Conservation (phyloP, 495 filamentous ascomycete species). For the Talaromyces adpressus region DNA sequence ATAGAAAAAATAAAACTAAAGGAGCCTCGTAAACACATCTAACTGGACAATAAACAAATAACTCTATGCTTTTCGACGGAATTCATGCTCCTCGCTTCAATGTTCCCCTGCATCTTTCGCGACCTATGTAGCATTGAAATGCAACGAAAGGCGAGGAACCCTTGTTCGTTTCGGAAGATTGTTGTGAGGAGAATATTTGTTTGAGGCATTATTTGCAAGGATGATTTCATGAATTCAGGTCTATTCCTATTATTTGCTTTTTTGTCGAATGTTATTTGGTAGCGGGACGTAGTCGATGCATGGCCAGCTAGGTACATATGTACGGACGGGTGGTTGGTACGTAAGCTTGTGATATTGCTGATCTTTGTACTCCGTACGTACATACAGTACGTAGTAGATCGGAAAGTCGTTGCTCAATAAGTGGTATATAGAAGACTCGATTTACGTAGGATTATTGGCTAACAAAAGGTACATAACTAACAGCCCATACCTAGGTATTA, state of each 20-base stretch:
- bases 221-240: background rate
- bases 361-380: background rate
- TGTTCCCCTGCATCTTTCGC: background rate
- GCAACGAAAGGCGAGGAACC: background rate
- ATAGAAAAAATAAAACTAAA: background rate
- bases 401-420: background rate
- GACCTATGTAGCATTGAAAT: background rate
- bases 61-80: background rate
- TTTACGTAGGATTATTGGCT: background rate
- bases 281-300: background rate
- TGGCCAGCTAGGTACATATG: background rate
- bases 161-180: background rate
- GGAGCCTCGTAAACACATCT: background rate
- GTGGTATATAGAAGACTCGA: background rate
- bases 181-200: background rate
- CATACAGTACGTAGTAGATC: background rate
- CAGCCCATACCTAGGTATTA: background rate
- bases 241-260: background rate
- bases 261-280: background rate
- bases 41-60: background rate
- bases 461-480: background rate
- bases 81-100: background rate
- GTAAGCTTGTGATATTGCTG: background rate
- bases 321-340: background rate
- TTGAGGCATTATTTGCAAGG: background rate